Evolutionary conservation across 805 yeast genomes (phyloP).

Genomic region (Candida tallmaniae): DNA sequence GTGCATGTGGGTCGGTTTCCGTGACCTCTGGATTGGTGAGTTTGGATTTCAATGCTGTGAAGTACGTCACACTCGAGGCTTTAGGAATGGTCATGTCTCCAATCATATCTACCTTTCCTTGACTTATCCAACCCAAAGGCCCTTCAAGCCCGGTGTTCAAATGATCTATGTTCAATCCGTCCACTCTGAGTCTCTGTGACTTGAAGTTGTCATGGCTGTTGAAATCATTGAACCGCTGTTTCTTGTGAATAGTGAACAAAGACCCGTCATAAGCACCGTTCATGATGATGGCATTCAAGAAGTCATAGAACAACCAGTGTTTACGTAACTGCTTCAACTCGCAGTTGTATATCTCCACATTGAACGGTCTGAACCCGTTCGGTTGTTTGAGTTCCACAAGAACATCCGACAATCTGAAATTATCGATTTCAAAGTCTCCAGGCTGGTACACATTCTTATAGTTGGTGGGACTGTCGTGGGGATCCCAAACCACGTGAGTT

Average conservation of each 20-base stretch:
- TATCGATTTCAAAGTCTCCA: slow-evolving; percentile 91
- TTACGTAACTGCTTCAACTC: slow-evolving; percentile 76
- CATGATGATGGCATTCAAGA: slow-evolving; percentile 75
- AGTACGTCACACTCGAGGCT: neutral
- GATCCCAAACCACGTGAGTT: slow-evolving; percentile 78
- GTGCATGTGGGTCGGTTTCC: neutral
- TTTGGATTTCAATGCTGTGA: slow-evolving; percentile 5
- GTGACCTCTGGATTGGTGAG: neutral
- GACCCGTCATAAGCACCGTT: slow-evolving; percentile 94
- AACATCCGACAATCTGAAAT: slow-evolving; percentile 78
- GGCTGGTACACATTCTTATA: slow-evolving; percentile 69
- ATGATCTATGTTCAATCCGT: slow-evolving; percentile 82
- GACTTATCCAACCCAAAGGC: slow-evolving; percentile 95
- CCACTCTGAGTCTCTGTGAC: slow-evolving; percentile 77
- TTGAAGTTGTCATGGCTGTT: slow-evolving; percentile 14
- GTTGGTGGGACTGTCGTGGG: slow-evolving; percentile 76
- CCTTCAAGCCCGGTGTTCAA: slow-evolving; percentile 87
- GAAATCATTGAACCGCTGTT: slow-evolving; percentile 52
- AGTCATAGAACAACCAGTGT: slow-evolving; percentile 90
- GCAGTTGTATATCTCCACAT: slow-evolving; percentile 83
- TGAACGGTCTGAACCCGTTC: slow-evolving; percentile 71
- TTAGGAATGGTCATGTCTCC: slow-evolving; percentile 82
- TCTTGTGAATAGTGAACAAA: slow-evolving; percentile 82
- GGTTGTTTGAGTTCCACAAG: slow-evolving; percentile 83
- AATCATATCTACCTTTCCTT: slow-evolving; percentile 87